These are phyloP conservation scores for Ustilago vetiveriae DNA, from an alignment of 1,284 basidiomycete genomes.

Conservation along the genomic window DNA sequence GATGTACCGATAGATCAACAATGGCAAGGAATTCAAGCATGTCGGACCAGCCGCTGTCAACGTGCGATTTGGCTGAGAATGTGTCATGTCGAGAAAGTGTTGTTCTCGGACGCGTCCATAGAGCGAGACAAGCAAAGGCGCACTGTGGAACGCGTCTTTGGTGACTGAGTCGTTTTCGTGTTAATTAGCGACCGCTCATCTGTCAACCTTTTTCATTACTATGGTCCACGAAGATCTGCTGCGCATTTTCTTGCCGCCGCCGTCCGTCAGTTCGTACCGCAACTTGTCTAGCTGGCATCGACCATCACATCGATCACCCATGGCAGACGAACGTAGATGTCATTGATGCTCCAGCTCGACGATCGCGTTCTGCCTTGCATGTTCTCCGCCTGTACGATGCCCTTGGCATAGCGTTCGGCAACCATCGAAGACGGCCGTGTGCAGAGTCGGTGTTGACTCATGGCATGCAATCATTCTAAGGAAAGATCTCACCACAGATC, in stretches of 20 bases:
- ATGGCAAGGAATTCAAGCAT: too few species aligned
- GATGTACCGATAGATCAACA: too few species aligned
- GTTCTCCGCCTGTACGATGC: not conserved
- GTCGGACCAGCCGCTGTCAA: not conserved
- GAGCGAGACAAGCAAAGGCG: constrained; percentile 2
- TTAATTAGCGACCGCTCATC: not conserved
- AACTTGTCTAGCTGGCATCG: not conserved
- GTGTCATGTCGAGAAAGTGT: constrained; percentile 13
- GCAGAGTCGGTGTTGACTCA: not conserved
- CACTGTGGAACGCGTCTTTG: constrained; percentile 6
- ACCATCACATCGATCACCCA: not conserved
- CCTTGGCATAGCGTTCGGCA: too few species aligned
- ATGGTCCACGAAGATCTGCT: not conserved
- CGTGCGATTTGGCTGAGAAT: constrained; percentile 7
- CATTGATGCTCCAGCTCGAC: too few species aligned
- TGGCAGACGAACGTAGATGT: too few species aligned
- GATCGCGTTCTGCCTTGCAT: too few species aligned
- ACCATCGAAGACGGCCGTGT: too few species aligned
- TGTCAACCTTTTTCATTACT: not conserved
- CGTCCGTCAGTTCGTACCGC: too few species aligned
- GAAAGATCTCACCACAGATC: not conserved
- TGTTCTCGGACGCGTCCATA: constrained; percentile 22
- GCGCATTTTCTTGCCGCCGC: not conserved
- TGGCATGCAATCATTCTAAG: constrained; percentile 3
- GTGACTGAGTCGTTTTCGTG: too few species aligned